Evolutionary conservation across 2,329 filamentous ascomycete genomes (phyloP).

Genomic region (Geosmithia flava): DNA sequence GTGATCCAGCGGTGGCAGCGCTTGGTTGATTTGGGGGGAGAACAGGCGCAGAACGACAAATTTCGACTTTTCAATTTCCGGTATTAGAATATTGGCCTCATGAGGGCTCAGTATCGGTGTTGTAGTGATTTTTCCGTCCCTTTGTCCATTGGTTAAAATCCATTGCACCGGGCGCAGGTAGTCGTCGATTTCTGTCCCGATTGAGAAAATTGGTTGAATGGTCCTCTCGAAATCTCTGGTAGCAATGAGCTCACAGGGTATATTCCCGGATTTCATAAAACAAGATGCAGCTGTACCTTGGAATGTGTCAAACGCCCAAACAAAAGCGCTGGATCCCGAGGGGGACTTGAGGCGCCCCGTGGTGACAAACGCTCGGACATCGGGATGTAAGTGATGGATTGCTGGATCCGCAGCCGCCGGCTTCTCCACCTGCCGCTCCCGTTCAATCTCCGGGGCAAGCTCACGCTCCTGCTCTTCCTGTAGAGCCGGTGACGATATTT

Average conservation of each 20-base stretch:
- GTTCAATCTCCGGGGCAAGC: constrained; percentile 47
- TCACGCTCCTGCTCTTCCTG: constrained; percentile 58
- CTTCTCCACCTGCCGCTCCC: constrained; percentile 39
- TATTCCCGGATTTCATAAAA: neutral
- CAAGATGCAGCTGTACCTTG: neutral
- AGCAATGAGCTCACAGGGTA: neutral
- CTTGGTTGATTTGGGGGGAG: constrained; percentile 27
- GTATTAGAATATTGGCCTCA: constrained; percentile 42
- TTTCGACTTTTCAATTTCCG: constrained; percentile 18
- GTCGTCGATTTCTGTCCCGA: neutral
- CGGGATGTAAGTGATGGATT: constrained; percentile 26
- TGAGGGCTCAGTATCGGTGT: constrained; percentile 36
- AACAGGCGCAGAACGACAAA: constrained; percentile 37
- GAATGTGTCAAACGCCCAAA: neutral
- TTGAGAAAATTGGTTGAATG: neutral
- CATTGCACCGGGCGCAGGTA: constrained; percentile 1
- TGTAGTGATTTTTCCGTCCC: neutral
- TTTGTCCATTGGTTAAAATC: neutral
- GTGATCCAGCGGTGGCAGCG: constrained; percentile 5
- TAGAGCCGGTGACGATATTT: constrained; percentile 14
- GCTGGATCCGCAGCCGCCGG: constrained; percentile 27
- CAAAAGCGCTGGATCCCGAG: neutral
- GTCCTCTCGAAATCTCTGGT: neutral
- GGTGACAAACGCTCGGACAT: neutral
- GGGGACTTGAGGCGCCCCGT: neutral